phyloP scores from a whole-genome alignment of 345 rosid species.

The Acer yangbiense region DNA sequence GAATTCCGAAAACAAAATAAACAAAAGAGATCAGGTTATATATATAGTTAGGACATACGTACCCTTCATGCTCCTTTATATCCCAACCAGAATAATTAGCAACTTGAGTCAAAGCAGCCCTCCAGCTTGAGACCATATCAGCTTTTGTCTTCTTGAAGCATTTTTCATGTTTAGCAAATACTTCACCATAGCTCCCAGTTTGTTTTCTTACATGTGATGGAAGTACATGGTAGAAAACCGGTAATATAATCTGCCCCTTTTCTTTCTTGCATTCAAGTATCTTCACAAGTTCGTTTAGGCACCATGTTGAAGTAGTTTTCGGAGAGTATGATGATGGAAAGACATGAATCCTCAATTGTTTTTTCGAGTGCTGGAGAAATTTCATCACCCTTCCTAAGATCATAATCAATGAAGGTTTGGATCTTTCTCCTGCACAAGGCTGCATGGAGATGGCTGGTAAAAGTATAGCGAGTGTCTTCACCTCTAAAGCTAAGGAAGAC shows the following conservation, averaged over 20 bases:
- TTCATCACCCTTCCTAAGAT: slow-evolving; percentile 3
- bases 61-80: not conserved
- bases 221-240: not conserved
- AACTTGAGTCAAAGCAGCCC: not conserved
- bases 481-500: slow-evolving; percentile 12
- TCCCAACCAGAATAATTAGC: not conserved
- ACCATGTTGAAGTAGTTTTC: slow-evolving; percentile 1
- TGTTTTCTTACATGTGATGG: not conserved
- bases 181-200: not conserved
- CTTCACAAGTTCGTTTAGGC: slow-evolving; percentile 6
- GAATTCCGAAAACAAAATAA: no score
- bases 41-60: not conserved
- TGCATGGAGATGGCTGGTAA: not conserved
- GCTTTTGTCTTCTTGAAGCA: not conserved
- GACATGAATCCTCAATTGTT: not conserved
- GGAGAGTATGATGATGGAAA: not conserved
- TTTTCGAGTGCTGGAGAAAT: slow-evolving; percentile 4
- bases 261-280: not conserved
- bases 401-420: slow-evolving; percentile 6
- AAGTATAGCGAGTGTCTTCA: slow-evolving; percentile 7
- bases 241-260: not conserved
- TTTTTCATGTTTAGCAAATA: not conserved
- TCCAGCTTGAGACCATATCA: not conserved
- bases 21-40: no score
- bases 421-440: not conserved